Conservation (phyloP, 2,329 filamentous ascomycete species). For the Fusarium globosum region DNA sequence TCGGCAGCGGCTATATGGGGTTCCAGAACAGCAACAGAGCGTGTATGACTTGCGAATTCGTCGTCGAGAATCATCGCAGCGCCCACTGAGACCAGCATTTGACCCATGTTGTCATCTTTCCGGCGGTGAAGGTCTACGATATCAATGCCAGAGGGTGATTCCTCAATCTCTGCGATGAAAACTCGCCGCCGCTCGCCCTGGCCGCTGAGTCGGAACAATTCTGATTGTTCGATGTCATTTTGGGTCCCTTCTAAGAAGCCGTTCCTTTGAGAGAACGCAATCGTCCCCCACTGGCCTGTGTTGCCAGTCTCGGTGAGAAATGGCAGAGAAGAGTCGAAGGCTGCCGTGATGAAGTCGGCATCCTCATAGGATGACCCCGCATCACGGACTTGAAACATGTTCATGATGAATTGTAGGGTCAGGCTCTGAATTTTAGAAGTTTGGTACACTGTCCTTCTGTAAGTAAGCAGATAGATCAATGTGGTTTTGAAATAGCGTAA, state of each 20-base stretch:
- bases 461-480: too few relatives aligned
- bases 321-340: background rate
- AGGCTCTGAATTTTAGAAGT: accelerated
- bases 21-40: accelerated
- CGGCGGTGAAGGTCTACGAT: accelerated
- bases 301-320: background rate
- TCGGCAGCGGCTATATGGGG: background rate
- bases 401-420: background rate
- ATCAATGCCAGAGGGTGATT: accelerated
- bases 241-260: accelerated
- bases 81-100: accelerated
- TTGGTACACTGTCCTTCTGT: background rate
- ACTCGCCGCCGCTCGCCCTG: background rate
- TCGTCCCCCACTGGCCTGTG: background rate
- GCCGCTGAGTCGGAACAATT: background rate
- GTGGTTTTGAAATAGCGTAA: background rate
- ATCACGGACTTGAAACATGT: background rate
- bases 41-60: background rate
- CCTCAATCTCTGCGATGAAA: background rate
- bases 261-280: accelerated
- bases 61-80: background rate
- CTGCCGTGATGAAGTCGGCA: accelerated
- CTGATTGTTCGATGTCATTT: background rate
- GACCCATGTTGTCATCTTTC: accelerated
- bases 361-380: accelerated